phyloP scores from a whole-genome alignment of 139 green algal genomes.

The Coelastrella sp. region DNA sequence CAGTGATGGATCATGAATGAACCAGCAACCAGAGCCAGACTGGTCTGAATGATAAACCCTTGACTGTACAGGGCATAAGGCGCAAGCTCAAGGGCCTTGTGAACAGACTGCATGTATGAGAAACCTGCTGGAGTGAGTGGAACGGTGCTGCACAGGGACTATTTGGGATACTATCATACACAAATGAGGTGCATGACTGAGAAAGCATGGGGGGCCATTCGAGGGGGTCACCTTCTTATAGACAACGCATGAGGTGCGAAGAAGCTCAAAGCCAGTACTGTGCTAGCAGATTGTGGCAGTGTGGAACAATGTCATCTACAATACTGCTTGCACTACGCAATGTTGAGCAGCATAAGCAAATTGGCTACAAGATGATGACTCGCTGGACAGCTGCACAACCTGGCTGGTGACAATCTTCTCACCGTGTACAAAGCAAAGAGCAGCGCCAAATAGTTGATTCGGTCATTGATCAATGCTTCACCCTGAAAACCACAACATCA shows the following conservation, averaged over 20 bases:
- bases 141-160: background rate
- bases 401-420: background rate
- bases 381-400: background rate
- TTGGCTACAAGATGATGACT: no score
- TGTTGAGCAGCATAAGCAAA: no score
- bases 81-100: constrained; percentile 60
- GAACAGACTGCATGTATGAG: constrained; percentile 45
- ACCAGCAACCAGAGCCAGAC: constrained; percentile 62
- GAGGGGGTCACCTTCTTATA: no score
- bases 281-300: no score
- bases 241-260: no score
- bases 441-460: constrained; percentile 56
- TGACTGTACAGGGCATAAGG: constrained; percentile 51
- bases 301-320: no score
- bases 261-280: no score
- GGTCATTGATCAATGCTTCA: constrained; percentile 61
- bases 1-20: constrained; percentile 61
- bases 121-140: no score
- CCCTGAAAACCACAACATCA: constrained; percentile 48
- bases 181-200: no score
- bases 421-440: constrained; percentile 54
- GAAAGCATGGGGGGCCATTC: no score
- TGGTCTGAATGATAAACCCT: constrained; percentile 54
- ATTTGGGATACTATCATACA: no score
- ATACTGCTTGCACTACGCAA: no score